Evolutionary conservation across 768 basidiomycete genomes (phyloP), one percentile per base, ranked within the genome.

Genomic region (Daedaleopsis nitida): DNA sequence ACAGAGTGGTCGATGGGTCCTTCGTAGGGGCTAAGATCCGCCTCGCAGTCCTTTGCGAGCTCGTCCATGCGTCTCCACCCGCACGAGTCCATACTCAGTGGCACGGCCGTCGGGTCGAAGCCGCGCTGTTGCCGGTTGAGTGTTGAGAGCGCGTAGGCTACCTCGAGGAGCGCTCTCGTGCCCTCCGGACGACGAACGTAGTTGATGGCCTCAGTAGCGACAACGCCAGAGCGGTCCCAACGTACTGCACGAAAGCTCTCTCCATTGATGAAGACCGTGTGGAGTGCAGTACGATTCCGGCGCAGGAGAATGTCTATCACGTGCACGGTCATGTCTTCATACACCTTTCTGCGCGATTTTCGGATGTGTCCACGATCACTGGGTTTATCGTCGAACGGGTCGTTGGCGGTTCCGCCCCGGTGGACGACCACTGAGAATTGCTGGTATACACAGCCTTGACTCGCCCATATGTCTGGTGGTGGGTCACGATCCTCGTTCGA

Each of bases 211-310:
- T 37, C 17, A 3, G 58, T 35, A 12, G 38, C 51, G 47, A 37
- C 11, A 9, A 49, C 24, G n/a, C 58, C 58, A 23, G 58, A 59
- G 4, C 58, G 43, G 37, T 53, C 58, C 52, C 52, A 59, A 6
- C 44, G 42, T 43, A 59, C 5, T 1, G 34, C 19, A 5, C 58
- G 58, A 37, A 55, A 53, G 11, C 23, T 19, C 13, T 14, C 11
- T 13, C 52, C 58, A 44, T 19, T 49, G 57, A 58, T 24, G 57
- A 58, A 51, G 16, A 58, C 13, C 1, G 42, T 32, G n/a, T 37
- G 39, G 17, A 58, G 39, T 1, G 49, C 57, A 9, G 39, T 52
- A 37, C 57, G 57, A 16, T 51, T 37, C 27, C 44, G 57, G 24
- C 52, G 52, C 6, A 34, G 37, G 50, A 58, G 52, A n/a, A 27